These are phyloP conservation scores for Nicotiana attenuata DNA, from an alignment of 257 asterid species.

Conservation along the genomic window DNA sequence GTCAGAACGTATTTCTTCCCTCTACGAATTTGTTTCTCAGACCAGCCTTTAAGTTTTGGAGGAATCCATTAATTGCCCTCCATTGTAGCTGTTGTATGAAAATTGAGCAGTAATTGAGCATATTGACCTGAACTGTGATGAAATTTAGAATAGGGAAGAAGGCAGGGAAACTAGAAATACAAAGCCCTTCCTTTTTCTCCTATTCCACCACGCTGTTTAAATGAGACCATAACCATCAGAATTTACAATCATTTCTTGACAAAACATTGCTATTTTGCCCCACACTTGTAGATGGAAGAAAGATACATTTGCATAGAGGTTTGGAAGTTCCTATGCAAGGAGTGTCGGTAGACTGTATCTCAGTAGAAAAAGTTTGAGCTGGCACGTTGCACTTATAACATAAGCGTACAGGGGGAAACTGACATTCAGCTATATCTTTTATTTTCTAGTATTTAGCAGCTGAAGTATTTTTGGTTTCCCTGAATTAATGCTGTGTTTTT, in stretches of 20 bases:
- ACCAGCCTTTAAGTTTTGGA: neutral
- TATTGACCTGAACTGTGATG: neutral
- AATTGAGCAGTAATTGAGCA: neutral
- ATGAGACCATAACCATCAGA: neutral
- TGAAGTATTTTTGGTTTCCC: neutral
- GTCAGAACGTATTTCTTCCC: neutral
- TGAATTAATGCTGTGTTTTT: neutral
- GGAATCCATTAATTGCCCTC: slow-evolving; percentile 2
- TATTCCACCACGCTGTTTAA: neutral
- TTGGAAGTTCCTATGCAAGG: slow-evolving; percentile 1
- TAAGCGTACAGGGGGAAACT: neutral
- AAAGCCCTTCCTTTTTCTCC: neutral
- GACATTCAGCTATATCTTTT: neutral
- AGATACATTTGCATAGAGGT: neutral
- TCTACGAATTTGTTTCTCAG: neutral
- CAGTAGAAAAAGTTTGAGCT: neutral
- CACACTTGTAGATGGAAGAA: neutral
- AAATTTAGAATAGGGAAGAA: neutral
- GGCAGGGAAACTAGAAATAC: neutral
- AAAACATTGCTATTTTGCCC: neutral
- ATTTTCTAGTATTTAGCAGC: neutral
- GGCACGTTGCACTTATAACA: neutral
- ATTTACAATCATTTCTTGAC: neutral
- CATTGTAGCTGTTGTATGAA: neutral
- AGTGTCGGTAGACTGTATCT: neutral